phyloP scores from a whole-genome alignment of 768 basidiomycete genomes.

The Leccinum sublutescens region DNA sequence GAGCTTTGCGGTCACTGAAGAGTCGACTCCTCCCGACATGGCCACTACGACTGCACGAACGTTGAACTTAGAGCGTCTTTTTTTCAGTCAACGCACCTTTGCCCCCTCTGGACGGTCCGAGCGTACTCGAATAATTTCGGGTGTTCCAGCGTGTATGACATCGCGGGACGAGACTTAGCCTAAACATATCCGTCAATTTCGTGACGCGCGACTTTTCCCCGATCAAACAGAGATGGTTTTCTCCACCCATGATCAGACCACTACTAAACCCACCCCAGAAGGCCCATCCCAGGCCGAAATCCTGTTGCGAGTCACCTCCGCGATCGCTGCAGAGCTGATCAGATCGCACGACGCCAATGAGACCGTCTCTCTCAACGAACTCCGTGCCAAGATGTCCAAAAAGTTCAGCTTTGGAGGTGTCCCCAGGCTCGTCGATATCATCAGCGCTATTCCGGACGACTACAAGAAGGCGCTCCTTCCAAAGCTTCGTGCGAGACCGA shows the following conservation, averaged over 20 bases:
- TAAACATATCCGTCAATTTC: slow-evolving; percentile 5
- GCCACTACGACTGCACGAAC: slow-evolving; percentile 70
- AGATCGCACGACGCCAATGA: slow-evolving; percentile 77
- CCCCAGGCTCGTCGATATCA: slow-evolving; percentile 94
- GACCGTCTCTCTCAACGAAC: slow-evolving; percentile 81
- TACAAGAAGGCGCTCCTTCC: slow-evolving; percentile 91
- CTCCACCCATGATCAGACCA: neutral
- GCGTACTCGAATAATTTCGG: slow-evolving; percentile 15
- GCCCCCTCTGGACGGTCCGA: slow-evolving; percentile 26
- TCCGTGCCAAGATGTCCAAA: slow-evolving; percentile 87
- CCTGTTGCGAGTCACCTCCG: slow-evolving; percentile 87
- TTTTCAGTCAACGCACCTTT: slow-evolving; percentile 17
- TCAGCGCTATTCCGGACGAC: slow-evolving; percentile 97
- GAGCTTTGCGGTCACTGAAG: slow-evolving; percentile 81
- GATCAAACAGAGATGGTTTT: slow-evolving; percentile 30
- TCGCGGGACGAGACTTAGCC: slow-evolving; percentile 11
- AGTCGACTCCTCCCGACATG: slow-evolving; percentile 97
- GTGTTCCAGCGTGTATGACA: slow-evolving; percentile 7
- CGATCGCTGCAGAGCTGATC: slow-evolving; percentile 93
- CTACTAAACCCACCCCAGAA: slow-evolving; percentile 15
- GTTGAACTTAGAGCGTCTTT: neutral
- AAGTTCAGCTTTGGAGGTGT: slow-evolving; percentile 84
- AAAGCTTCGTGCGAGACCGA: slow-evolving; percentile 88
- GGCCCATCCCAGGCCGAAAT: slow-evolving; percentile 89
- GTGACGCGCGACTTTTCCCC: neutral